Conservation (phyloP, 23 red algal genomes). For the Pyropia yezoensis region DNA sequence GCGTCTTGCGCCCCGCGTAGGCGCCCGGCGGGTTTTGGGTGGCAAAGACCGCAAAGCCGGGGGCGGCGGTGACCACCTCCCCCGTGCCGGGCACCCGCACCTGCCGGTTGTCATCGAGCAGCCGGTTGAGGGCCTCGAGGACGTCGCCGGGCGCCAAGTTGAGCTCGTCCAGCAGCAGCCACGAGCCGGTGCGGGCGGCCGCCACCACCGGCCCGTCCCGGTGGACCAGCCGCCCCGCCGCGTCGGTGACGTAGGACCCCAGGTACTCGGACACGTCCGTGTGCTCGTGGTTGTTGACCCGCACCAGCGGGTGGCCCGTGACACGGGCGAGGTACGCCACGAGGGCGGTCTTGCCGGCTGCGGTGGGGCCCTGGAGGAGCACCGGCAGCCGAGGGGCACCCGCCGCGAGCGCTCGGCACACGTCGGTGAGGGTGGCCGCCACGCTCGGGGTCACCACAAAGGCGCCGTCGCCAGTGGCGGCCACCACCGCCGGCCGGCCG, state of each 20-base stretch:
- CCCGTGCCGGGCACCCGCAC: slow-evolving; percentile 79
- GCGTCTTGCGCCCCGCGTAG: slow-evolving; percentile 84
- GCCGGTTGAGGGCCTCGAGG: slow-evolving; percentile 86
- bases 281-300: slow-evolving; percentile 98
- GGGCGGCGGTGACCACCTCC: slow-evolving; percentile 58
- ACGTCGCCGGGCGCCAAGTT: slow-evolving; percentile 89
- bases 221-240: slow-evolving; percentile 46
- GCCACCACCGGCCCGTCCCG: slow-evolving; percentile 72
- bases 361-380: slow-evolving; percentile 83
- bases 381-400: slow-evolving; percentile 52
- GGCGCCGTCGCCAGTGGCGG: neutral
- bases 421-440: slow-evolving; percentile 43
- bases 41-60: slow-evolving; percentile 83
- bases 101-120: slow-evolving; percentile 94
- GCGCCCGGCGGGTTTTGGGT: slow-evolving; percentile 93
- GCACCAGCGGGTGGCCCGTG: slow-evolving; percentile 63
- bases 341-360: slow-evolving; percentile 84
- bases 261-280: slow-evolving; percentile 93
- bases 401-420: slow-evolving; percentile 41
- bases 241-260: slow-evolving; percentile 61
- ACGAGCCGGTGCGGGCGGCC: slow-evolving; percentile 66
- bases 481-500: neutral
- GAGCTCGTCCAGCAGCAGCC: slow-evolving; percentile 93
- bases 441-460: slow-evolving; percentile 75
- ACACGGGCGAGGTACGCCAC: slow-evolving; percentile 63